These are phyloP conservation scores for Golubevia sp. DNA, from an alignment of 1,284 basidiomycete species.

Conservation along the genomic window DNA sequence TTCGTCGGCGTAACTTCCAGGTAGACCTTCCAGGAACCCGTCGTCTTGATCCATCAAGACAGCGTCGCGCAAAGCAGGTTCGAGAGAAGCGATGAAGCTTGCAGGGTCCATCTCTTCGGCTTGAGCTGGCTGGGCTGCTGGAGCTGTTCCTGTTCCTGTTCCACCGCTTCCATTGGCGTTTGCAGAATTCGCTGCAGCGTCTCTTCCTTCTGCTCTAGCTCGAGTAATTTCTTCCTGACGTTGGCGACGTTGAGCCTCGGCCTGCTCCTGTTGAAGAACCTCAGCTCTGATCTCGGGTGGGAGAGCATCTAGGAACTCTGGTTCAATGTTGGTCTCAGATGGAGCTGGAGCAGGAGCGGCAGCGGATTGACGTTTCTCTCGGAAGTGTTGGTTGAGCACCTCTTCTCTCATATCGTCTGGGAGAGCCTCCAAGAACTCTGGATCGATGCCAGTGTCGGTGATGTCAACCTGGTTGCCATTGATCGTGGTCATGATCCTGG, in stretches of 20 bases:
- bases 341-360: slow-evolving; percentile 69
- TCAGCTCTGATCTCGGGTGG: slow-evolving; percentile 95
- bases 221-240: not conserved
- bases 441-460: slow-evolving; percentile 97
- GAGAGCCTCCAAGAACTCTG: slow-evolving; percentile 93
- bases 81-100: slow-evolving; percentile 81
- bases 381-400: slow-evolving; percentile 94
- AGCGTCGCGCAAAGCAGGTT: slow-evolving; percentile 80
- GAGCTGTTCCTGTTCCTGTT: slow-evolving; percentile 1
- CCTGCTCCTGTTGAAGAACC: slow-evolving; percentile 89
- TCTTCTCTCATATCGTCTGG: slow-evolving; percentile 99
- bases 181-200: not conserved
- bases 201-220: not conserved
- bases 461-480: slow-evolving; percentile 95
- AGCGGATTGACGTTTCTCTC: slow-evolving; percentile 70
- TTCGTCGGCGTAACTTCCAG: slow-evolving; percentile 50
- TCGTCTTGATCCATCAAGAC: slow-evolving; percentile 86
- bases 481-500: slow-evolving; percentile 65
- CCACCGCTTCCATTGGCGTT: slow-evolving; percentile 3
- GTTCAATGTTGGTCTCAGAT: slow-evolving; percentile 81
- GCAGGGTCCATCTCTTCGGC: slow-evolving; percentile 77
- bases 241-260: slow-evolving; percentile 73
- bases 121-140: slow-evolving; percentile 61
- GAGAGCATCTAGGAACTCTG: slow-evolving; percentile 93
- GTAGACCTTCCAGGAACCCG: slow-evolving; percentile 76